phyloP scores from a whole-genome alignment of 805 yeast genomes.

The Wickerhamiella brachini region DNA sequence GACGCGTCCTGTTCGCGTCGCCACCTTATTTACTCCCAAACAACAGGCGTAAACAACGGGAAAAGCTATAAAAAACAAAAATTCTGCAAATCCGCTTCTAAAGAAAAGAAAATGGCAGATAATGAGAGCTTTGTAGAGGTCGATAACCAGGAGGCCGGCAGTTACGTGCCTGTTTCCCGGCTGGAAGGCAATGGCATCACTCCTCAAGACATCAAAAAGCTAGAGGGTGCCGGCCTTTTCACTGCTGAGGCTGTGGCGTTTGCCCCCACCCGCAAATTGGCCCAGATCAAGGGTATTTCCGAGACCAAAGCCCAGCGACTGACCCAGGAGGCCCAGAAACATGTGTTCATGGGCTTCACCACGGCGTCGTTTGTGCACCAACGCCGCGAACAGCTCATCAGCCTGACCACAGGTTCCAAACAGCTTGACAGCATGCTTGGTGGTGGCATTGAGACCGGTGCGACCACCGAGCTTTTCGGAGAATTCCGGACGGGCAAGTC shows the following conservation, averaged over 20 bases:
- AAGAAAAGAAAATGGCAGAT: neutral
- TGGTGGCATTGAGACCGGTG: conserved; percentile 96
- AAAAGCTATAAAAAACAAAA: neutral
- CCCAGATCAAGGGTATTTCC: conserved; percentile 78
- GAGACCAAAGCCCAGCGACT: conserved; percentile 89
- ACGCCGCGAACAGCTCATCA: conserved; percentile 78
- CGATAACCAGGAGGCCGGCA: conserved; percentile 8
- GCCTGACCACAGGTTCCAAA: conserved; percentile 91
- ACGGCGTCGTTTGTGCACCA: conserved; percentile 91
- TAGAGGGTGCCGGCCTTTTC: conserved; percentile 69
- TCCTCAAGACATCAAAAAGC: conserved; percentile 59
- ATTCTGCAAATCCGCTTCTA: too few relatives aligned
- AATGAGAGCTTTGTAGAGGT: neutral
- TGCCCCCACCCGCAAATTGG: conserved; percentile 69
- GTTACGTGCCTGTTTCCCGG: conserved; percentile 9
- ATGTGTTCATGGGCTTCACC: conserved; percentile 93
- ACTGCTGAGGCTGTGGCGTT: conserved; percentile 91
- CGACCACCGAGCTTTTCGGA: conserved; percentile 91
- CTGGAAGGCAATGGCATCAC: conserved; percentile 72
- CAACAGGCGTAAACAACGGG: too few relatives aligned
- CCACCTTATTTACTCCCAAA: neutral
- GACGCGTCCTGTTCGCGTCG: conserved; percentile 1
- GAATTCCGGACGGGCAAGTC: conserved; percentile 97
- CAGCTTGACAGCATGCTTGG: conserved; percentile 85
- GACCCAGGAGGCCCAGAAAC: conserved; percentile 65